Conservation (phyloP, 768 basidiomycete species). For the Boletus sensibilis region DNA sequence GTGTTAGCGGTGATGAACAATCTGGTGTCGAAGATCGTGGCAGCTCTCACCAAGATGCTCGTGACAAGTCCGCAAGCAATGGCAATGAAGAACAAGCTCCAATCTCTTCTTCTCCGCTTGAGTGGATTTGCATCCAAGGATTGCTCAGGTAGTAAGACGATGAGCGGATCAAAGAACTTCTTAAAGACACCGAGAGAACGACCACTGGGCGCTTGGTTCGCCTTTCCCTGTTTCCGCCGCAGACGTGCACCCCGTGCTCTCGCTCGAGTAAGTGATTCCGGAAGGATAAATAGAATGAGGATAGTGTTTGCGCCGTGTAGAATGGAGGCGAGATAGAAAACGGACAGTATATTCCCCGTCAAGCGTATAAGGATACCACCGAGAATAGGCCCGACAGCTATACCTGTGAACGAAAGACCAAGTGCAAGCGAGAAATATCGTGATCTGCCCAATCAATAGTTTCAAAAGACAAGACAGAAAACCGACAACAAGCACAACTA, state of each 20-base stretch:
- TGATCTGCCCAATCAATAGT: conserved; percentile 42
- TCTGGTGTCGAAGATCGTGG: background rate
- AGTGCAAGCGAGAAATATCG: conserved; percentile 61
- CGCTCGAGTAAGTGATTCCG: conserved; percentile 68
- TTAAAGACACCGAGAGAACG: conserved; percentile 29
- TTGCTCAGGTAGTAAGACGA: conserved; percentile 53
- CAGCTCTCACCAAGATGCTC: conserved; percentile 45
- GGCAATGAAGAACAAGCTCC: conserved; percentile 61
- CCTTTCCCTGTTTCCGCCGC: conserved; percentile 16
- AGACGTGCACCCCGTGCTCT: conserved; percentile 37
- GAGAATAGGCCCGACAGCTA: conserved; percentile 73
- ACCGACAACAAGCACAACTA: conserved; percentile 2
- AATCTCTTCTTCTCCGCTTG: conserved; percentile 49
- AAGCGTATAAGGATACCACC: conserved; percentile 62
- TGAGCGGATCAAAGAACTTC: conserved; percentile 69
- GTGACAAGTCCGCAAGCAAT: conserved; percentile 47
- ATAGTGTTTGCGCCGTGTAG: conserved; percentile 51
- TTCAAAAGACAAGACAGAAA: conserved; percentile 1
- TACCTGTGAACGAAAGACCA: conserved; percentile 72
- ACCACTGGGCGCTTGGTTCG: background rate
- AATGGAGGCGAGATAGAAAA: conserved; percentile 66
- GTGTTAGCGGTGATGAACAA: background rate
- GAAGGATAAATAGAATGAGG: conserved; percentile 59
- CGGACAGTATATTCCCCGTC: conserved; percentile 54
- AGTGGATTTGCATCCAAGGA: conserved; percentile 36